A percentile compares a stretch with the other conserved stretches of the same genome.
Evolutionary conservation across 1,284 basidiomycete genomes (phyloP).

Genomic region (Leucoagaricus sp.): DNA sequence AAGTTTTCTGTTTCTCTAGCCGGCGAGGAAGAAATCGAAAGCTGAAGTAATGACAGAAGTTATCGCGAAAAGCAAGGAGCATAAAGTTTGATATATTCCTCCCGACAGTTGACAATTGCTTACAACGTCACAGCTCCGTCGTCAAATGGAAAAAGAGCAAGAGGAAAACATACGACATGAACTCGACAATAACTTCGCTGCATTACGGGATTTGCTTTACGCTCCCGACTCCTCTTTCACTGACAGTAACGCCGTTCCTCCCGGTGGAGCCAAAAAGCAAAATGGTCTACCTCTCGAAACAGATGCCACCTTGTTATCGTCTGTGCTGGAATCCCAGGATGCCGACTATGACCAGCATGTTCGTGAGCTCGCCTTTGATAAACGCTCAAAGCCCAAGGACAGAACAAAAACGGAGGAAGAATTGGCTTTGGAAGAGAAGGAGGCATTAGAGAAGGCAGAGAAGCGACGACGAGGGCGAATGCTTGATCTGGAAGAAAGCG

Average conservation of each 20-base stretch:
- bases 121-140: slow-evolving; percentile 58
- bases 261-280: slow-evolving; percentile 24
- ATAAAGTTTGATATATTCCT: slow-evolving; percentile 64
- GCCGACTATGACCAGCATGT: slow-evolving; percentile 90
- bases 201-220: slow-evolving; percentile 79
- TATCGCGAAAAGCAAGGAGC: slow-evolving; percentile 94
- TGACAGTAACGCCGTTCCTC: slow-evolving; percentile 39
- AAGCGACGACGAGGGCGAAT: slow-evolving; percentile 80
- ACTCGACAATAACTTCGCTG: slow-evolving; percentile 88
- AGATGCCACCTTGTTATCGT: slow-evolving; percentile 22
- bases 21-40: slow-evolving; percentile 85
- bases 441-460: slow-evolving; percentile 86
- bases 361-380: slow-evolving; percentile 90
- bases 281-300: slow-evolving; percentile 18
- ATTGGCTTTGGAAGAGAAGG: slow-evolving; percentile 86
- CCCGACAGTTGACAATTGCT: background rate
- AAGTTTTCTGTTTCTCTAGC: slow-evolving; percentile 42
- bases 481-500: slow-evolving; percentile 75
- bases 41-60: slow-evolving; percentile 98
- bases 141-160: slow-evolving; percentile 86
- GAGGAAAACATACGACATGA: slow-evolving; percentile 87
- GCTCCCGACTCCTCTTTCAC: slow-evolving; percentile 51
- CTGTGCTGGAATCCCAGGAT: slow-evolving; percentile 38
- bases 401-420: slow-evolving; percentile 97
- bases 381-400: slow-evolving; percentile 93